Conservation (phyloP, 805 yeast species). For the Phaffomyces antillensis region DNA sequence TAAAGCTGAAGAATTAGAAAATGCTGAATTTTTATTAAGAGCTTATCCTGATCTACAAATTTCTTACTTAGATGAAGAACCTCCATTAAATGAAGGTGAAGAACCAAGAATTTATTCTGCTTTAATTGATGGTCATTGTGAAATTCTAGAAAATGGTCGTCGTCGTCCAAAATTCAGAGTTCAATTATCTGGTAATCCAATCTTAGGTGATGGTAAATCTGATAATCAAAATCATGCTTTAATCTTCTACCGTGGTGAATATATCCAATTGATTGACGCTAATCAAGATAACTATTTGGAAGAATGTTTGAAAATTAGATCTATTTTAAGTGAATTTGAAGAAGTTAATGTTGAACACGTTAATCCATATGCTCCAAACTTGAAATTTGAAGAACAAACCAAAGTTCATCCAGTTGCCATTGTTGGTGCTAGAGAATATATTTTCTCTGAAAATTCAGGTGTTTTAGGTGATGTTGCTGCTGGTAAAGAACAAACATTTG, state of each 20-base stretch:
- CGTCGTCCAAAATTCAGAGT: conserved; percentile 73
- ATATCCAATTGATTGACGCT: conserved; percentile 78
- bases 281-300: conserved; percentile 82
- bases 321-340: conserved; percentile 77
- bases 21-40: conserved; percentile 72
- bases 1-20: conserved; percentile 66
- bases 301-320: conserved; percentile 78
- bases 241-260: conserved; percentile 79
- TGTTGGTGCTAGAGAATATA: conserved; percentile 82
- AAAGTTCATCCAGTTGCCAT: conserved; percentile 68
- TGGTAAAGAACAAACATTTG: conserved; percentile 85
- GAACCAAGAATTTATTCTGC: conserved; percentile 70
- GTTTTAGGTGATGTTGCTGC: conserved; percentile 86
- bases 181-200: conserved; percentile 76
- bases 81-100: conserved; percentile 64
- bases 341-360: conserved; percentile 69
- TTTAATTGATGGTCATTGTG: conserved; percentile 76
- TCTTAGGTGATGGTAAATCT: conserved; percentile 83
- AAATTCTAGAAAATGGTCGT: conserved; percentile 62
- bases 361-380: conserved; percentile 70
- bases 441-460: conserved; percentile 82
- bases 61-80: conserved; percentile 92
- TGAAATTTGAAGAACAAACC: conserved; percentile 48
- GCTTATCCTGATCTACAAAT: conserved; percentile 84
- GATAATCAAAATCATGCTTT: conserved; percentile 81